Evolutionary conservation across 805 yeast genomes (phyloP).

Genomic region (Suhomyces xylopsoci): DNA sequence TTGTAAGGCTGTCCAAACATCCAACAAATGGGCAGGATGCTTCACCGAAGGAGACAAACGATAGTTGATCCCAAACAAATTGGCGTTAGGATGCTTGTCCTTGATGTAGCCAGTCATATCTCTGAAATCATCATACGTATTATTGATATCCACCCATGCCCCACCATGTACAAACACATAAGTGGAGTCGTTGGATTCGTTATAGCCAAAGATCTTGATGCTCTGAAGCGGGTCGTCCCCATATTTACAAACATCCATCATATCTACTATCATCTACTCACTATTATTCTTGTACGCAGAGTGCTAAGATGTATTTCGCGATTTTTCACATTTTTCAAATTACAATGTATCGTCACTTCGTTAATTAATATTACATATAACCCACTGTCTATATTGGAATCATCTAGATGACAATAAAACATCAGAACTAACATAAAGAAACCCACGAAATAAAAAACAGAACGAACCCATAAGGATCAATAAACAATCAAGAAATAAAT

Average conservation of each 20-base stretch:
- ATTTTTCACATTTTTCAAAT: not conserved
- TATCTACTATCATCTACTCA: not conserved
- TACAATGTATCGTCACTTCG: not conserved
- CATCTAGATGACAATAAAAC: too few relatives aligned
- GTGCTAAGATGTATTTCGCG: too few relatives aligned
- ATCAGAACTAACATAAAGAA: not conserved
- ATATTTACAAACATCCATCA: slow-evolving; percentile 14
- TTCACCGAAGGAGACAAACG: slow-evolving; percentile 58
- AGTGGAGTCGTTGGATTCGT: slow-evolving; percentile 16
- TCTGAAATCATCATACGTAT: slow-evolving; percentile 57
- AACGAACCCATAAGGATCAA: not conserved
- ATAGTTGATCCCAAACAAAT: slow-evolving; percentile 50
- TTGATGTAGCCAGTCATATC: slow-evolving; percentile 18
- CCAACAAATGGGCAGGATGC: slow-evolving; percentile 63
- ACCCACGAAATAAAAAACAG: too few relatives aligned
- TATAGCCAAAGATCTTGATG: slow-evolving; percentile 24
- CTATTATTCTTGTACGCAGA: too few relatives aligned
- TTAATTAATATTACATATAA: too few relatives aligned
- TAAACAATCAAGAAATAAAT: not conserved
- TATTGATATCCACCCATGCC: slow-evolving; percentile 74
- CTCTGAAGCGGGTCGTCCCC: slow-evolving; percentile 34
- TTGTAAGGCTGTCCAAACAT: slow-evolving; percentile 47
- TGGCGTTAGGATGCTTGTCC: slow-evolving; percentile 4
- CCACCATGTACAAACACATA: slow-evolving; percentile 79
- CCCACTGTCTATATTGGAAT: not conserved